Base-by-base conservation (phyloP, 192 early-diverging fungal genomes). In the Kappamyces sp. region DNA sequence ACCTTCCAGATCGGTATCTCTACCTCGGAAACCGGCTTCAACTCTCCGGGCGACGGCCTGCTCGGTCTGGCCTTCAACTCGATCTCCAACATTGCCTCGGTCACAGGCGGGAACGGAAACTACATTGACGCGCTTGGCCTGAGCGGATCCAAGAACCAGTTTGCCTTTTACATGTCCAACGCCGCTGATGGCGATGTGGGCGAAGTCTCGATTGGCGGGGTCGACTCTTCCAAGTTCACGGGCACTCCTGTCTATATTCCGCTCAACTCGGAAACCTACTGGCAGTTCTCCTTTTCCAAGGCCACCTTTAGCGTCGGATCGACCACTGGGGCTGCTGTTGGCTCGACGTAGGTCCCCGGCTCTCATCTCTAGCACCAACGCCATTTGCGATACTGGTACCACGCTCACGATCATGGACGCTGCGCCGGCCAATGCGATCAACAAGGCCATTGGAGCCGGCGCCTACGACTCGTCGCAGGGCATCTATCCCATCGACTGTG, bases 131-230 rank as follows among this genome's bases (percentile, higher is more conserved):
- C 58, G 5, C 60, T 69, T 5, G 42, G 59, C 15, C 36, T 73
- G 5, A 43, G 40, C 31, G 7, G 48, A 33, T 14, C 40, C 4
- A 49, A 57, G 15, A 45, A 73, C 22, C 59, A 66, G 41, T 68
- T 81, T 47, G 72, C 66, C 35, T 77, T 81, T 50, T 79, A 72
- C 61, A 71, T 81, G 46, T 55, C 61, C 53, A 64, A 75, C 59
- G 54, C 45, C 49, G 42, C 37, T 8, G 65, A 69, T 50, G 66
- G 61, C 47, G 61, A 77, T 33, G 48, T 58, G 35, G 81, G 79
- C 2, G 72, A 79, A 54, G 65, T 84, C 15, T 68, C 63, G 9
- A 68, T 84, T 63, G 77, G 75, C 37, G 79, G 79, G 9, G 61
- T 72, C 46, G 77, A 84, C 60, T 7, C 37, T 2, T 36, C 57